Evolutionary conservation across 805 yeast species (phyloP).

Genomic region (Nakazawaea sp.): DNA sequence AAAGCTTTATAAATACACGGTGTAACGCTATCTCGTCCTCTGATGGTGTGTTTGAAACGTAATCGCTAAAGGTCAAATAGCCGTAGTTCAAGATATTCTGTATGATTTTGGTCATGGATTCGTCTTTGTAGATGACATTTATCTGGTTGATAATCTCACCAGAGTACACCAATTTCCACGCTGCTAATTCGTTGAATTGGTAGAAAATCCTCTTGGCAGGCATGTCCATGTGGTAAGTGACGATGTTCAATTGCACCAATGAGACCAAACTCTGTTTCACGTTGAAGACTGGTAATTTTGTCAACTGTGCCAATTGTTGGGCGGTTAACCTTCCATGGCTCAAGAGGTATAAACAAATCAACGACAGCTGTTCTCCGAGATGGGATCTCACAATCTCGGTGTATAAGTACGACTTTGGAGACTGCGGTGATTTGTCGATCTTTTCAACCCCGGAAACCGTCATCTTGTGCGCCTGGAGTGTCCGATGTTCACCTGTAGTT

Average conservation of each 20-base stretch:
- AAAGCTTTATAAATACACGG: constrained; percentile 34
- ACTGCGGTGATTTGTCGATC: constrained; percentile 29
- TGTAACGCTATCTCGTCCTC: constrained; percentile 21
- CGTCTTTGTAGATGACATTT: constrained; percentile 31
- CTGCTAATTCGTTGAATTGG: constrained; percentile 64
- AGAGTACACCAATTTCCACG: constrained; percentile 58
- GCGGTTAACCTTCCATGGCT: constrained; percentile 62
- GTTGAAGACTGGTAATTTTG: constrained; percentile 39
- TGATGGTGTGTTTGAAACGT: constrained; percentile 20
- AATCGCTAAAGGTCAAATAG: constrained; percentile 51
- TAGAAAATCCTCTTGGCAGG: constrained; percentile 24
- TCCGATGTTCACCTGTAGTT: too few species aligned
- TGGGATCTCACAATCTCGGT: constrained; percentile 44
- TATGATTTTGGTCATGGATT: constrained; percentile 49
- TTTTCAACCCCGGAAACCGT: neutral
- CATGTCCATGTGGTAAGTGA: constrained; percentile 53
- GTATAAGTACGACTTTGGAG: constrained; percentile 56
- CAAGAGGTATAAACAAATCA: constrained; percentile 51
- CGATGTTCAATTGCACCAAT: constrained; percentile 72
- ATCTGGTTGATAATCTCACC: constrained; percentile 66
- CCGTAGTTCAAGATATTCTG: constrained; percentile 71
- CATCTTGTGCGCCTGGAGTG: too few species aligned
- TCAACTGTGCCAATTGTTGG: constrained; percentile 40
- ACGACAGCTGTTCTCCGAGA: constrained; percentile 70
- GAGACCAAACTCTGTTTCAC: constrained; percentile 68